These are phyloP conservation scores for Ramichloridium luteum DNA, from an alignment of 2,329 filamentous ascomycete genomes.

Conservation along the genomic window DNA sequence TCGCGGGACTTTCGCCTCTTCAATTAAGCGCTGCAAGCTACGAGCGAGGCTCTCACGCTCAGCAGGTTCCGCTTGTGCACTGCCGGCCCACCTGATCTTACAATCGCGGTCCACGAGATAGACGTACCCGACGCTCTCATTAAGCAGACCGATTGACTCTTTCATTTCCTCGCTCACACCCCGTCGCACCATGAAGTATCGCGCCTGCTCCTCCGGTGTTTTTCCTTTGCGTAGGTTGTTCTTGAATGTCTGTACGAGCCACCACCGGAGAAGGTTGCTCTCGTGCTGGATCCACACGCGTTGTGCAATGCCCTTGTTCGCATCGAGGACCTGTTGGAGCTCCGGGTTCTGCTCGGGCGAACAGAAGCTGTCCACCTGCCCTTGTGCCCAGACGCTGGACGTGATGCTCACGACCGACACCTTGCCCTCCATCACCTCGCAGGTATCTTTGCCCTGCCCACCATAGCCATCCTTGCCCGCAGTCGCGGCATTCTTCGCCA, in stretches of 20 bases:
- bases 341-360: conserved; percentile 53
- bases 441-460: conserved; percentile 51
- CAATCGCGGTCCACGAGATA: conserved; percentile 82
- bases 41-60: conserved; percentile 57
- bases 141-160: conserved; percentile 57
- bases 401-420: conserved; percentile 66
- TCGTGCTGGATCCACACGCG: conserved; percentile 80
- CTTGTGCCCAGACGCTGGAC: conserved; percentile 73
- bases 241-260: conserved; percentile 42
- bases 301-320: conserved; percentile 48
- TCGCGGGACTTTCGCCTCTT: conserved; percentile 43
- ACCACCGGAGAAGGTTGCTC: conserved; percentile 56
- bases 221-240: conserved; percentile 37
- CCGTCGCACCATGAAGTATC: conserved; percentile 48
- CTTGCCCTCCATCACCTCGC: conserved; percentile 57
- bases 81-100: conserved; percentile 88
- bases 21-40: conserved; percentile 50
- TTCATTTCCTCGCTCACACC: conserved; percentile 45
- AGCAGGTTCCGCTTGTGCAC: conserved; percentile 51
- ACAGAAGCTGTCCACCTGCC: conserved; percentile 63
- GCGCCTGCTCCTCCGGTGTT: conserved; percentile 39
- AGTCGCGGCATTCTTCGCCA: conserved; percentile 56
- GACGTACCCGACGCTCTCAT: conserved; percentile 85
- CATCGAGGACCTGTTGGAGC: conserved; percentile 50
- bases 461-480: conserved; percentile 39